These are phyloP conservation scores for Suillus tomentosus DNA, from an alignment of 768 basidiomycete genomes.

Conservation along the genomic window DNA sequence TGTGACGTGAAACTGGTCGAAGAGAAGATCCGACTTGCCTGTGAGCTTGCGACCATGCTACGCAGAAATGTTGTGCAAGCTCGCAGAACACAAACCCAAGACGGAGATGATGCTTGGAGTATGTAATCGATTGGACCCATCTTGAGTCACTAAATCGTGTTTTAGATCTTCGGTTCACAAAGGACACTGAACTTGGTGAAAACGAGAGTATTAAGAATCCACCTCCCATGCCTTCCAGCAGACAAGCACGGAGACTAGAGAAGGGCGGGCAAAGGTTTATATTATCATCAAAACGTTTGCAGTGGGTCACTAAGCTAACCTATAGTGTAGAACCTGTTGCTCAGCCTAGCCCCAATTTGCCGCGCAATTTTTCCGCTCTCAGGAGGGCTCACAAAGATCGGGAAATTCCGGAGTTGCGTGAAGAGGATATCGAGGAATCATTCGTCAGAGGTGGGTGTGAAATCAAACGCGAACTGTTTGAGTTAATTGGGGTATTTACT, in stretches of 20 bases:
- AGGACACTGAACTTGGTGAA: conserved; percentile 84
- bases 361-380: conserved; percentile 64
- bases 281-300: conserved; percentile 7
- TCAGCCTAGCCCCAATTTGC: conserved; percentile 31
- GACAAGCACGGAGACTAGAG: conserved; percentile 48
- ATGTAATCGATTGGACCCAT: conserved; percentile 21
- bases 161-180: conserved; percentile 71
- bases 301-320: conserved; percentile 8
- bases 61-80: conserved; percentile 89
- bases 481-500: conserved; percentile 5
- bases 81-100: conserved; percentile 40
- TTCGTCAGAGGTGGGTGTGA: conserved; percentile 78
- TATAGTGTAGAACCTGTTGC: conserved; percentile 34
- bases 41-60: conserved; percentile 73
- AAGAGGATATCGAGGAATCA: conserved; percentile 82
- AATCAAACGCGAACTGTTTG: conserved; percentile 2
- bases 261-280: conserved; percentile 35
- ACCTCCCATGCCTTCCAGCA: conserved; percentile 45
- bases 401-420: conserved; percentile 63
- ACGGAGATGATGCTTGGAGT: conserved; percentile 60
- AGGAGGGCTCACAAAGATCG: conserved; percentile 70
- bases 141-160: not conserved
- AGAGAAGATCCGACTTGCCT: conserved; percentile 57
- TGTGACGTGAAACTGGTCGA: conserved; percentile 51
- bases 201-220: conserved; percentile 78